Base-by-base conservation (phyloP, 140 eudicot species). In the Stevia rebaudiana region DNA sequence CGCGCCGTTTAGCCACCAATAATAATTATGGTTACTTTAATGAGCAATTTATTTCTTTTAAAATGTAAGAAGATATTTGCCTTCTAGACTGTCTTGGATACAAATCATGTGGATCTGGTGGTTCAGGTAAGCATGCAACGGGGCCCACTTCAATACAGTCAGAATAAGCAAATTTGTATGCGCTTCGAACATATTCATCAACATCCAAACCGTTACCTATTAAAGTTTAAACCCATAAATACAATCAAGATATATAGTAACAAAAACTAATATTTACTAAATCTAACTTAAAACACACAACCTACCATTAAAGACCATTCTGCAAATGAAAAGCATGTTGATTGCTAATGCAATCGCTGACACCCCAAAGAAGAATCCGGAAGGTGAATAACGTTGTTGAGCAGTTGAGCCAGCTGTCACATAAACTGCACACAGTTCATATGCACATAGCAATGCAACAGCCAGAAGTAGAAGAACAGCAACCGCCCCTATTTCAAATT, bases 321-420 rank as follows among this genome's bases (percentile, higher is more conserved):
- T 83, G 73, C 99, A 94, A 59, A 94, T 94, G 71, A 94, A 94
- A 58, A 94, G 97, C 97, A 94, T 94, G 58, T 94, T 94, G 79
- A 94, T 88, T 42, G 97, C 99, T 74, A 94, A 77, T 55, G 99
- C 95, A 65, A 94, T 86, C 13, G 99, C 99, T 7, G 99, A 94
- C 43, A 94, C 99, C 64, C 99, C 97, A 82, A 94, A 94, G 83
- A 94, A 94, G 80, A 94, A 94, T 18, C 99, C 99, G 6, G 99
- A 94, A 69, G 99, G 88, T 50, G 99, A 88, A 80, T 94, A 94
- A 16, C 97, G 79, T 51, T 92, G 88, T 23, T 86, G 86, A 39
- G 99, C 94, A 64, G 82, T 94, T 22, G 83, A 82, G 22, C 99
- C 99, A 44, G 97, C 94, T 42, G 99, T 88, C 19, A 94, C 95